Evolutionary conservation across 2,329 filamentous ascomycete species (phyloP), one percentile per base, ranked within the genome.

Genomic region (Hypoxylon sp.): DNA sequence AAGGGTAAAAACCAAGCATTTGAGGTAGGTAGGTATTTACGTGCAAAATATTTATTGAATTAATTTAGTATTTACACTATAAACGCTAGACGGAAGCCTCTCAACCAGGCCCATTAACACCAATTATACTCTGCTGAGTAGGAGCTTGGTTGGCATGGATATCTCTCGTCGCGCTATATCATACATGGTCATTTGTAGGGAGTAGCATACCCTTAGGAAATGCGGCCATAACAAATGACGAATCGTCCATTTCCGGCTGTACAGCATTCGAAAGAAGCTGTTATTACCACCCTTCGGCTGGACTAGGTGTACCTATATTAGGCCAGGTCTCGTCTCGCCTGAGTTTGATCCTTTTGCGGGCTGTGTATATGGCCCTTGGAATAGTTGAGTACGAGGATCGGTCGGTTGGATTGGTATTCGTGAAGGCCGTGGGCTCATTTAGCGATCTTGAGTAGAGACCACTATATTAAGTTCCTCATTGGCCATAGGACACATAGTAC

Each of bases 11-110:
- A 28, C 10, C 9, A 32, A 30, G 23, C 52, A 45, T n/a, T n/a
- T n/a, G n/a, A n/a, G n/a, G n/a, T n/a, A n/a, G n/a, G n/a, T n/a
- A n/a, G n/a, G n/a, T 14, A 7, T 46, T 56, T 46, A 6, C 19
- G 34, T 43, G 38, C 9, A 46, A n/a, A 41, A 38, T 14, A 13
- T 49, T 28, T 49, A 30, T 45, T n/a, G n/a, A 36, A 50, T 51
- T 48, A 28, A 46, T n/a, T n/a, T n/a, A 50, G 32, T 53, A 49
- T 53, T 17, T 19, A 43, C 14, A 34, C 25, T 62, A 45, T 52
- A 45, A n/a, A 25, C 28, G 5, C 49, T 25, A 30, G 21, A 38
- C 45, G 57, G 19, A 23, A 21, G 14, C 5, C 23, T 11, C 19
- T n/a, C 38, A 36, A 58, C 49, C 32, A 56, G n/a, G 32, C 23